Evolutionary conservation across 108 stramenopile genomes (phyloP), one percentile per base, ranked within the genome.

Genomic region (Nitzschia sp.): DNA sequence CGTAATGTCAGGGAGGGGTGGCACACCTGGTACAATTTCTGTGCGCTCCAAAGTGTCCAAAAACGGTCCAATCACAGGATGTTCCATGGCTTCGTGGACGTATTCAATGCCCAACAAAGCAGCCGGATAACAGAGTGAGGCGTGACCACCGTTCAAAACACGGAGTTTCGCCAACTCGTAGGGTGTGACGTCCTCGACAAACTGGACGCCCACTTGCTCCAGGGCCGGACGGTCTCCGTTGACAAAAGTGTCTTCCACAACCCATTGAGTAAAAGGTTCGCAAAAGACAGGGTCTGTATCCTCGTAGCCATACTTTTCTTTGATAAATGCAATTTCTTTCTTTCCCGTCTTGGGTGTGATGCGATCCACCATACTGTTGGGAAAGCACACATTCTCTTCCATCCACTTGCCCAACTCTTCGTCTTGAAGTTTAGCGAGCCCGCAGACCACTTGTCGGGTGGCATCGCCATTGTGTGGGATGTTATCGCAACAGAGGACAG

Each of bases 301-400:
- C 26, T 73, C 45, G 26, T 73, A 31, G 35, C 78, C 73, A 62
- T 66, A 80, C 30, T 80, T 74, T 21, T 73, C 26, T 21, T 33
- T 16, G 1, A 75, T n/a, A 27, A 64, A 56, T 4, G 30, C 77
- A 27, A 45, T 67, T 47, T 82, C 68, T 34, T 67, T 65, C 9
- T 33, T 41, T 23, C 73, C 62, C 26, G 79, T 77, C 28, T 60
- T 63, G 26, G 84, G 84, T 11, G 84, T 85, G 75, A 85, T 85
- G n/a, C 84, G 81, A 60, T 85, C 84, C 15, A 85, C 83, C 83
- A 84, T 84, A 38, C 71, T 76, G 63, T 85, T 85, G 31, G 84
- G 84, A 72, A 81, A 85, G 28, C 73, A 65, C 5, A 75, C 81
- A 38, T 82, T 38, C 30, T 58, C 26, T 63, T 72, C 72, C n/a